A percentile compares a stretch with the other conserved stretches of the same genome.
phyloP scores from a whole-genome alignment of 345 rosid genomes.

The Aquilaria yunnanensis region DNA sequence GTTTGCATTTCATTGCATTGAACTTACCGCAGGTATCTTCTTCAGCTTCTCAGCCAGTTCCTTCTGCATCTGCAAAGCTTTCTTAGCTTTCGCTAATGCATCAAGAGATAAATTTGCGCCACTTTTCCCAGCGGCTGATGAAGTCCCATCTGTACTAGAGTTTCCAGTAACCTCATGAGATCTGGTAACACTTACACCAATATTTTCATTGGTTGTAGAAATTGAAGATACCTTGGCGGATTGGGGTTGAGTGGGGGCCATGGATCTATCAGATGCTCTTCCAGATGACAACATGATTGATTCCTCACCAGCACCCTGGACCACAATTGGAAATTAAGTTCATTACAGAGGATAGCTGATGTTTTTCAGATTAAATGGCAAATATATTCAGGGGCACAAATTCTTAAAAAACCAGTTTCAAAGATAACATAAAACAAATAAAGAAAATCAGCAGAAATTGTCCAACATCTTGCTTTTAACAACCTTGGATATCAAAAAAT shows the following conservation, averaged over 20 bases:
- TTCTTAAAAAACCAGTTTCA: too few relatives aligned
- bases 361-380: too few relatives aligned
- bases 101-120: conserved; percentile 80
- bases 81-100: conserved; percentile 88
- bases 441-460: too few relatives aligned
- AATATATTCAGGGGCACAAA: too few relatives aligned
- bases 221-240: conserved; percentile 94
- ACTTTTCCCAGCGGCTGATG: conserved; percentile 72
- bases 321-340: conserved; percentile 1
- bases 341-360: too few relatives aligned
- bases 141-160: conserved; percentile 98
- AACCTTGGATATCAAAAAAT: too few relatives aligned
- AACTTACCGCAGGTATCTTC: conserved; percentile 60
- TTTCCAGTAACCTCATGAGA: conserved; percentile 99
- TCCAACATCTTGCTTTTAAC: too few relatives aligned
- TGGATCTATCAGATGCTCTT: conserved; percentile 28
- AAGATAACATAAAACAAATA: too few relatives aligned
- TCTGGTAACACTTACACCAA: conserved; percentile 95
- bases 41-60: conserved; percentile 60
- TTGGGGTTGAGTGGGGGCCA: conserved; percentile 39
- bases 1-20: background rate
- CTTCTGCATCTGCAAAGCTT: conserved; percentile 64
- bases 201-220: conserved; percentile 96
- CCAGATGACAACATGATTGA: conserved; percentile 26
- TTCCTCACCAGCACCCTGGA: conserved; percentile 50